Percentiles rank a stretch among this genome's conserved stretches.
Evolutionary conservation across 352 stramenopile genomes (phyloP).

Genomic region (Phytophthora syringae): DNA sequence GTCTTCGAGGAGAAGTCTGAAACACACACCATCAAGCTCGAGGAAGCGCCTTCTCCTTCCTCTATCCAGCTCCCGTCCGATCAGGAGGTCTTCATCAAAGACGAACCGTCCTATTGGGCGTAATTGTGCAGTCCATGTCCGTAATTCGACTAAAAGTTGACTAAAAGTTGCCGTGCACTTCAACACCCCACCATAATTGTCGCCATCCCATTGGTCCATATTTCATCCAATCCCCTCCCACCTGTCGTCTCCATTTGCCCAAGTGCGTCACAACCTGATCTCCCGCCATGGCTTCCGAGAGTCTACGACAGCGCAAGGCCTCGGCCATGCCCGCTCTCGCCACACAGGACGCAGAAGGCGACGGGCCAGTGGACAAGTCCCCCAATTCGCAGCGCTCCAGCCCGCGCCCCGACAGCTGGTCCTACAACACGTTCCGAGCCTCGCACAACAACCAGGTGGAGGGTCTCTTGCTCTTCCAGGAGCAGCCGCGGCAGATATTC

Average conservation of each 20-base stretch:
- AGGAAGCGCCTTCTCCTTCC: neutral
- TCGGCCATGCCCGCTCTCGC: slow-evolving; percentile 10
- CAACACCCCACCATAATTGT: too few relatives aligned
- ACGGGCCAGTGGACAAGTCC: neutral
- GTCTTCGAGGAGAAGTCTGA: neutral
- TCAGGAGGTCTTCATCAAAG: slow-evolving; percentile 9
- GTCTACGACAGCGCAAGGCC: slow-evolving; percentile 30
- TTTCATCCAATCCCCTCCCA: neutral
- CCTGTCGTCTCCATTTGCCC: neutral
- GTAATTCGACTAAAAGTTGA: too few relatives aligned
- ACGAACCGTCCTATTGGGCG: slow-evolving; percentile 3
- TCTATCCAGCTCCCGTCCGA: neutral
- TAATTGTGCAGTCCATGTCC: neutral
- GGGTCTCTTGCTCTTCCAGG: slow-evolving; percentile 75
- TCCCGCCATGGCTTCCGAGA: slow-evolving; percentile 2
- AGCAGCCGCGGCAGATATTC: slow-evolving; percentile 81
- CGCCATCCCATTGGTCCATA: neutral
- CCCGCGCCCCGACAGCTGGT: slow-evolving; percentile 34
- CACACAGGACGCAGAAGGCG: neutral
- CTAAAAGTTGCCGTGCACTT: neutral
- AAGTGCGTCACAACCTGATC: neutral
- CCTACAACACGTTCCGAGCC: slow-evolving; percentile 71
- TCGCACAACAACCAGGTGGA: slow-evolving; percentile 63
- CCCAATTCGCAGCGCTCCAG: slow-evolving; percentile 14
- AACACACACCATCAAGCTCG: neutral